phyloP scores from a whole-genome alignment of 2,329 filamentous ascomycete genomes.

The Byssoonygena ceratinophila region DNA sequence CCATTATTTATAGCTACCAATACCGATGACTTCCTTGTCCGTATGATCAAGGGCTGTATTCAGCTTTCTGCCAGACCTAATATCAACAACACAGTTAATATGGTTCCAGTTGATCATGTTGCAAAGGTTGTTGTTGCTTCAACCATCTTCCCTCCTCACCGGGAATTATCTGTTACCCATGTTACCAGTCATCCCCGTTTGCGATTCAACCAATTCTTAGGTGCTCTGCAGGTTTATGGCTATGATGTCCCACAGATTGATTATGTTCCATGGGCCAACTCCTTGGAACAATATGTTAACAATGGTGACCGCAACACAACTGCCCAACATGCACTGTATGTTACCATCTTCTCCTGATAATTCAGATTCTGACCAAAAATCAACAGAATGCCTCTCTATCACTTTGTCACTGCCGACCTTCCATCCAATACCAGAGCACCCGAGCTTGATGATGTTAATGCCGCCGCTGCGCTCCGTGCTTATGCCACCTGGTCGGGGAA shows the following conservation, averaged over 20 bases:
- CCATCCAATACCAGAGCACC: slow-evolving; percentile 59
- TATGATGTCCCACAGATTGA: slow-evolving; percentile 57
- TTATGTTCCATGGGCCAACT: slow-evolving; percentile 58
- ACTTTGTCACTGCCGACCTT: slow-evolving; percentile 61
- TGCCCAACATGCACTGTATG: slow-evolving; percentile 43
- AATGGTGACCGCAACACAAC: slow-evolving; percentile 54
- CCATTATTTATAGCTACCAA: slow-evolving; percentile 43
- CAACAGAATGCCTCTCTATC: slow-evolving; percentile 56
- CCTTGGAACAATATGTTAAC: slow-evolving; percentile 58
- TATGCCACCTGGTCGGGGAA: slow-evolving; percentile 49
- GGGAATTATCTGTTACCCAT: slow-evolving; percentile 55
- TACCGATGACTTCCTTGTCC: slow-evolving; percentile 82
- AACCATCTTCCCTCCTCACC: slow-evolving; percentile 52
- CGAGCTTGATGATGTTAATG: slow-evolving; percentile 63
- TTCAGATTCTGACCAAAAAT: slow-evolving; percentile 2
- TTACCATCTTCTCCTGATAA: slow-evolving; percentile 20
- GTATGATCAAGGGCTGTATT: slow-evolving; percentile 76
- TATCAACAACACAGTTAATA: slow-evolving; percentile 80
- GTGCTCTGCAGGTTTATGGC: slow-evolving; percentile 58
- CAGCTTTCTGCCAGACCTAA: slow-evolving; percentile 63
- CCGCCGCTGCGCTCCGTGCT: slow-evolving; percentile 51
- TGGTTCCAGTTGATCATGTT: slow-evolving; percentile 78
- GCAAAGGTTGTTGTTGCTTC: slow-evolving; percentile 67
- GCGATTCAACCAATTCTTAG: slow-evolving; percentile 67
- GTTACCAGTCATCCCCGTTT: slow-evolving; percentile 71